A percentile compares a stretch with the other conserved stretches of the same genome.
Conservation (phyloP, 768 basidiomycete species). For the Phanerodontia chrysosporium region DNA sequence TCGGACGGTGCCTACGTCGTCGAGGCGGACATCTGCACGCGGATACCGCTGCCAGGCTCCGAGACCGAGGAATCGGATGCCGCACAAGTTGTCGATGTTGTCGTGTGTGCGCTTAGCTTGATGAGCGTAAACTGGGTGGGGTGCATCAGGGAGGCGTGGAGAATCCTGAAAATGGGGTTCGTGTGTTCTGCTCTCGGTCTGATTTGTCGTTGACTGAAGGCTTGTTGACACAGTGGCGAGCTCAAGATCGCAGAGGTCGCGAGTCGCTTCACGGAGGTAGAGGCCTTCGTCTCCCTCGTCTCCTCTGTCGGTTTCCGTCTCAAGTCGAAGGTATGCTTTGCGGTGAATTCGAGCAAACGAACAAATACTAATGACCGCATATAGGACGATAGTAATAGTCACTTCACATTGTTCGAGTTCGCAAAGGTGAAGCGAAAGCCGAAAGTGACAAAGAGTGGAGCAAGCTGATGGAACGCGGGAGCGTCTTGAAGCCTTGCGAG, state of each 20-base stretch:
- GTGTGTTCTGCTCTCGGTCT: constrained; percentile 22
- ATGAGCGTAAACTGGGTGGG: constrained; percentile 98
- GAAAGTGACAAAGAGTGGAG: constrained; percentile 59
- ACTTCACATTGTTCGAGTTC: constrained; percentile 85
- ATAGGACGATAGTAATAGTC: constrained; percentile 78
- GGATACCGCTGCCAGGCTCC: constrained; percentile 82
- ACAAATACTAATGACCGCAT: not conserved
- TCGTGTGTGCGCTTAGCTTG: constrained; percentile 89
- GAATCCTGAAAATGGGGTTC: constrained; percentile 80
- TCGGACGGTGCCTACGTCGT: constrained; percentile 72
- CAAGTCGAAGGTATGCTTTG: constrained; percentile 57
- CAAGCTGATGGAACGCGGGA: constrained; percentile 45
- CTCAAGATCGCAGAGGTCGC: constrained; percentile 88
- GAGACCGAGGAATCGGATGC: constrained; percentile 47
- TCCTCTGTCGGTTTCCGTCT: constrained; percentile 70
- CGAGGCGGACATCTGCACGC: constrained; percentile 84
- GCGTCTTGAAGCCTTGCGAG: constrained; percentile 81
- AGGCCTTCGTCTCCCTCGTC: constrained; percentile 64
- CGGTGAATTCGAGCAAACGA: not conserved
- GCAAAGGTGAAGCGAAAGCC: constrained; percentile 47
- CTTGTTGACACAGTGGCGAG: constrained; percentile 63
- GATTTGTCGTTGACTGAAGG: not conserved
- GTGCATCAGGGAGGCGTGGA: constrained; percentile 85
- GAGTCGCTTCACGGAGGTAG: constrained; percentile 69
- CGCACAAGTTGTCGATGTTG: constrained; percentile 84